Evolutionary conservation across 2,329 filamentous ascomycete genomes (phyloP).

Genomic region (Sclerotinia glacialis): DNA sequence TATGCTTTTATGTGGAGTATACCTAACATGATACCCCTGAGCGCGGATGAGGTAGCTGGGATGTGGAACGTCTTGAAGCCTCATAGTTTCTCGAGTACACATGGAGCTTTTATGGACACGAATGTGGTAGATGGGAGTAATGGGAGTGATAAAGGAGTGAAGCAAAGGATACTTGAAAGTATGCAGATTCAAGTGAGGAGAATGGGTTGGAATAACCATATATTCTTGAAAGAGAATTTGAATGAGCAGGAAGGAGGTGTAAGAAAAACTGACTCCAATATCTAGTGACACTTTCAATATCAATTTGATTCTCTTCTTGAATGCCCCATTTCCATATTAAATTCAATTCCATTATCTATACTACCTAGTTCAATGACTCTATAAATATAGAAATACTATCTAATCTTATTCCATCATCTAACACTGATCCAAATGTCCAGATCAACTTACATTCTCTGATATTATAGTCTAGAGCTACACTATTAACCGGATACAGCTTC

Average conservation of each 20-base stretch:
- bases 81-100: constrained; percentile 62
- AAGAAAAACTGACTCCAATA: neutral
- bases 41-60: constrained; percentile 57
- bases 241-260: neutral
- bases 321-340: neutral
- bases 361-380: too few species aligned
- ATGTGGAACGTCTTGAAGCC: constrained; percentile 69
- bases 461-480: neutral
- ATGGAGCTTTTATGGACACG: constrained; percentile 63
- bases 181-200: constrained; percentile 67
- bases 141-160: constrained; percentile 45
- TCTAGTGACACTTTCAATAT: neutral
- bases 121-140: constrained; percentile 54
- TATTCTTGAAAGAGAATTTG: constrained; percentile 32
- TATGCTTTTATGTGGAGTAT: constrained; percentile 77
- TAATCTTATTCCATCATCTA: neutral
- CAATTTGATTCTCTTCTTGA: neutral
- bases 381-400: neutral
- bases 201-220: constrained; percentile 35
- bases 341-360: too few species aligned
- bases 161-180: constrained; percentile 66
- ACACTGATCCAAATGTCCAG: neutral
- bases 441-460: neutral
- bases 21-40: constrained; percentile 70
- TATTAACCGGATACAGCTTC: neutral